Evolutionary conservation across 768 basidiomycete genomes (phyloP), one percentile per base, ranked within the genome.

Genomic region (Neoboletus subvelutipes): DNA sequence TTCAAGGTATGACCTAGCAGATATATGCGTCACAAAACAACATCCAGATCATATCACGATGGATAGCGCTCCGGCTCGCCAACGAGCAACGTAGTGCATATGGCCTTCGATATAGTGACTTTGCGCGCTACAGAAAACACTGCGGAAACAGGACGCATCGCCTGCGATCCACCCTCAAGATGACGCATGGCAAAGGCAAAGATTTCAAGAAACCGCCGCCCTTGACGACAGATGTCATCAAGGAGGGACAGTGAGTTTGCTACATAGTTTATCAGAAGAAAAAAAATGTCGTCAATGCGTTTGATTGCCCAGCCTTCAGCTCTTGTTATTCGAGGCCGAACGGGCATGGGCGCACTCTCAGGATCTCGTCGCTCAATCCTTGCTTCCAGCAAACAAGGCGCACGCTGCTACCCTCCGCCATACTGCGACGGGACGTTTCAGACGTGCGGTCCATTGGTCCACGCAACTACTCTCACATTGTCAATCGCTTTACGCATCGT

Each of bases 261-360:
- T 49, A 29, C 18, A 33, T 53, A 28, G 51, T 46, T 28, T 28
- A n/a, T 37, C 45, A 11, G 6, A 18, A 45, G 57, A 18, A 48
- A 54, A 53, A 57, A 54, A 53, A 57, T 39, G 51, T 59, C 40
- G 53, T 53, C 59, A 54, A 56, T 49, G 36, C 47, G 37, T 45
- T 46, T 53, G 45, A 43, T 48, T 13, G 43, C 52, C 28, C 53
- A 93, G 91, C 64, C 80, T 95, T 6, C 88, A 95, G 64, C 80
- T 97, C 12, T 75, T 94, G 45, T 79, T 98, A 10, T 87, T 94
- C 65, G 93, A 97, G 69, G 84, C 93, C 10, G 96, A 98, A 70
- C 85, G 96, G 43, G 91, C 93, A 31, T 94, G 94, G 86, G 86
- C 91, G 1, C 85, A 94, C 72, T 86, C 94, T 5, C 92, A 95